phyloP scores from a whole-genome alignment of 441 rosid species.

The Populus hybrid region DNA sequence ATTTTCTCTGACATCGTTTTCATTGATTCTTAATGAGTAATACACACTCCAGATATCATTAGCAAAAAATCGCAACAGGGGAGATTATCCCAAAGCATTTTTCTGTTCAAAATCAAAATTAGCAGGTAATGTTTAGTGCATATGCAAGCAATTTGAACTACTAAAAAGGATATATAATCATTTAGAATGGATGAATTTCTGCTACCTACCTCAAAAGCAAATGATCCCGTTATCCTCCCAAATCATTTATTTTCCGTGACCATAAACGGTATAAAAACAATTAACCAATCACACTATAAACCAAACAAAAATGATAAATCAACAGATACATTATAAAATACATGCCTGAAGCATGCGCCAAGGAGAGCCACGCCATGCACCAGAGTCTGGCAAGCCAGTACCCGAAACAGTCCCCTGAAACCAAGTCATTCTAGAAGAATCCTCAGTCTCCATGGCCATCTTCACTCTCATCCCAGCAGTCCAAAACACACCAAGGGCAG shows the following conservation, averaged over 20 bases:
- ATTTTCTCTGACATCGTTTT: neutral
- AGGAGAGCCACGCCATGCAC: constrained; percentile 71
- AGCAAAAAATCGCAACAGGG: neutral
- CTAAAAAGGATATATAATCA: neutral
- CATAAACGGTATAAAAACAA: neutral
- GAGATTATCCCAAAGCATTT: neutral
- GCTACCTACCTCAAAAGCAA: neutral
- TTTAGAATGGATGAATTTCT: neutral
- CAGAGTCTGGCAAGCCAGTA: constrained; percentile 34
- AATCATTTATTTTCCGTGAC: neutral
- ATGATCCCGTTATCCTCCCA: neutral
- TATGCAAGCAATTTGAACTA: neutral
- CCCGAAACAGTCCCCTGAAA: constrained; percentile 62
- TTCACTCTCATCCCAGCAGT: constrained; percentile 66
- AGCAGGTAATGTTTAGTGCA: neutral
- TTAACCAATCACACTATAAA: neutral
- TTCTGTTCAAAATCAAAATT: neutral
- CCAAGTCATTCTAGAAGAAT: constrained; percentile 66
- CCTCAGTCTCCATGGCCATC: constrained; percentile 80
- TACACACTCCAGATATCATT: neutral
- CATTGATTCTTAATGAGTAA: neutral
- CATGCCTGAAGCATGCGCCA: constrained; percentile 90
- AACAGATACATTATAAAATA: neutral
- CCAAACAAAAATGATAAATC: neutral
- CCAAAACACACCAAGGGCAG: constrained; percentile 48